Conservation (phyloP, 768 basidiomycete genomes). For the Lenzites betulinus region DNA sequence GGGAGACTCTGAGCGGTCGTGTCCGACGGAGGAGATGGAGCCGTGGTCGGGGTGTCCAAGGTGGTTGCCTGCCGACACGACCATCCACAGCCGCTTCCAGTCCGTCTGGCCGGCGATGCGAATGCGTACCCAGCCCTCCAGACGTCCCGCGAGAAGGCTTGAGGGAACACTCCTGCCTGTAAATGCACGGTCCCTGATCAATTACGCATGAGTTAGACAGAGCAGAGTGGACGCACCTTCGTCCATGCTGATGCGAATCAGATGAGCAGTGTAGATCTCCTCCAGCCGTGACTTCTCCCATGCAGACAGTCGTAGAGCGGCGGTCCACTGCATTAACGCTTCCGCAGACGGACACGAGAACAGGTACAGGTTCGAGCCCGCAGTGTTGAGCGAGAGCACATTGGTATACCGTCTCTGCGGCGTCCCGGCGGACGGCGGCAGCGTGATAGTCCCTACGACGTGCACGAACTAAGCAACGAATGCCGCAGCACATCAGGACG, state of each 20-base stretch:
- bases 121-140: conserved; percentile 91
- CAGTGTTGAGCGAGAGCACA: conserved; percentile 91
- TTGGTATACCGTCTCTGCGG: conserved; percentile 66
- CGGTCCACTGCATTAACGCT: conserved; percentile 85
- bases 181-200: neutral
- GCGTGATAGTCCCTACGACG: conserved; percentile 73
- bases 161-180: conserved; percentile 53
- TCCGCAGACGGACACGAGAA: conserved; percentile 81
- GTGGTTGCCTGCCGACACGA: conserved; percentile 53
- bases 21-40: conserved; percentile 26
- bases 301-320: conserved; percentile 83
- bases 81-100: conserved; percentile 92
- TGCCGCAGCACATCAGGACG: neutral
- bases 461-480: conserved; percentile 61
- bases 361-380: conserved; percentile 85
- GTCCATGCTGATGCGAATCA: conserved; percentile 76
- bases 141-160: conserved; percentile 66
- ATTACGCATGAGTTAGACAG: too few species aligned
- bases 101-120: conserved; percentile 96
- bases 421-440: conserved; percentile 50
- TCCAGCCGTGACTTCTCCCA: conserved; percentile 97
- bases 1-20: conserved; percentile 23
- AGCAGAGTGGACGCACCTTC: conserved; percentile 36
- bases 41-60: conserved; percentile 28
- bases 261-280: conserved; percentile 96